Conservation (phyloP, 1,139 yeast species). For the Suhomyces kunorum region DNA sequence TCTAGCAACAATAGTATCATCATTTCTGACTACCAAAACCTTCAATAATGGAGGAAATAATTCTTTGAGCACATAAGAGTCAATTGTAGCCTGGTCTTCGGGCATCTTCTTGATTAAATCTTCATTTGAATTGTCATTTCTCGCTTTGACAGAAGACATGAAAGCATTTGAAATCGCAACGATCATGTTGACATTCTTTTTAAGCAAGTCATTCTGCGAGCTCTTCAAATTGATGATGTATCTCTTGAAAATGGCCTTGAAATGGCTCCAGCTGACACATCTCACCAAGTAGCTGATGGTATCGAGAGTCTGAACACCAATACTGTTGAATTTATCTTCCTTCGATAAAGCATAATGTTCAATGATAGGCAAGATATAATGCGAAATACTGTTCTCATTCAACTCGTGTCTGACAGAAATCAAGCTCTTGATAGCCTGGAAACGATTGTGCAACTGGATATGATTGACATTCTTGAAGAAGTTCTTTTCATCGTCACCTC, state of each 20-base stretch:
- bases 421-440: slow-evolving; percentile 72
- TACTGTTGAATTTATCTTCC: slow-evolving; percentile 65
- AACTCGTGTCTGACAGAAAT: slow-evolving; percentile 43
- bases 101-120: slow-evolving; percentile 32
- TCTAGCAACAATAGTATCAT: slow-evolving; percentile 73
- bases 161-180: slow-evolving; percentile 65
- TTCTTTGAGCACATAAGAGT: slow-evolving; percentile 55
- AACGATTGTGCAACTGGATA: slow-evolving; percentile 84
- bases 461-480: slow-evolving; percentile 82
- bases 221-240: slow-evolving; percentile 58
- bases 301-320: slow-evolving; percentile 71
- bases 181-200: slow-evolving; percentile 61
- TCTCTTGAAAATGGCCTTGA: slow-evolving; percentile 70
- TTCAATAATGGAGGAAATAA: slow-evolving; percentile 64
- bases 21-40: slow-evolving; percentile 63
- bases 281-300: slow-evolving; percentile 62
- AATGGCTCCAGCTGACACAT: slow-evolving; percentile 77
- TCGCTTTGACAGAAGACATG: slow-evolving; percentile 17
- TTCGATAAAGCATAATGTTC: slow-evolving; percentile 68
- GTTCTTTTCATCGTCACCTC: slow-evolving; percentile 80
- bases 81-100: slow-evolving; percentile 46
- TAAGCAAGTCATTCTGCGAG: slow-evolving; percentile 52
- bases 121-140: slow-evolving; percentile 12
- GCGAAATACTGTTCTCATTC: slow-evolving; percentile 64
- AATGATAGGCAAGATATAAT: slow-evolving; percentile 78